Percentiles rank a stretch among this genome's conserved stretches.
phyloP scores from a whole-genome alignment of 1,139 yeast species.

The Magnusiomyces paraingens region DNA sequence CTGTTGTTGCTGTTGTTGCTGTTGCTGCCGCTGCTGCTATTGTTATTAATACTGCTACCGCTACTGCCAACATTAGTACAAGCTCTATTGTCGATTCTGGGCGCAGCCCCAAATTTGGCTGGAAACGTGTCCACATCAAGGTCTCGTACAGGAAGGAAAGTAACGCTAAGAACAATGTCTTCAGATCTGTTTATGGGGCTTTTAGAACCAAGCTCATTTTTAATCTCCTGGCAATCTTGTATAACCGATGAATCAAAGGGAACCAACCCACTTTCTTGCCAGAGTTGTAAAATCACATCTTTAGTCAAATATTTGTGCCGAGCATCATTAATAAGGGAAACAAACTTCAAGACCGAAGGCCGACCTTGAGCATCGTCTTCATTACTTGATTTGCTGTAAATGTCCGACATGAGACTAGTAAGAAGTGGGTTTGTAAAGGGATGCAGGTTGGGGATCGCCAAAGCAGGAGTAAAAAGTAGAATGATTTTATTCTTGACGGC shows the following conservation, averaged over 20 bases:
- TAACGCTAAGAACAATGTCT: background rate
- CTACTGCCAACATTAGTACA: background rate
- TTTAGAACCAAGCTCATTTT: background rate
- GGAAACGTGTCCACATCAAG: constrained; percentile 2
- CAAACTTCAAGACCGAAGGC: background rate
- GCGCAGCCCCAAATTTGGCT: background rate
- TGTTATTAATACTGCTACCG: too few species aligned
- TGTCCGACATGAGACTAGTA: constrained; percentile 9
- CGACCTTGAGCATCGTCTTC: background rate
- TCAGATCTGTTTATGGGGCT: background rate
- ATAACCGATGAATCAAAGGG: constrained; percentile 13
- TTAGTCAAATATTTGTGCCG: constrained; percentile 2
- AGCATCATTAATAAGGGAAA: background rate
- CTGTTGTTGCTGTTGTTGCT: background rate
- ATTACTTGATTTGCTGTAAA: constrained; percentile 3
- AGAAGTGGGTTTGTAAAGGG: constrained; percentile 11
- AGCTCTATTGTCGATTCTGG: background rate
- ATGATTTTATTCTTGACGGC: constrained; percentile 15
- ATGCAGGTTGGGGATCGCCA: constrained; percentile 6
- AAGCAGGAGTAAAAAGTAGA: constrained; percentile 14
- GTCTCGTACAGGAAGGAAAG: constrained; percentile 1
- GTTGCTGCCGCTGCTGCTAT: constrained; percentile 3
- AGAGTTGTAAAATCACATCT: constrained; percentile 7
- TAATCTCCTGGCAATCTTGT: background rate
- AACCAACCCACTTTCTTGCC: constrained; percentile 13